Evolutionary conservation across 768 basidiomycete species (phyloP).

Genomic region (Rhizopogon roseolus): DNA sequence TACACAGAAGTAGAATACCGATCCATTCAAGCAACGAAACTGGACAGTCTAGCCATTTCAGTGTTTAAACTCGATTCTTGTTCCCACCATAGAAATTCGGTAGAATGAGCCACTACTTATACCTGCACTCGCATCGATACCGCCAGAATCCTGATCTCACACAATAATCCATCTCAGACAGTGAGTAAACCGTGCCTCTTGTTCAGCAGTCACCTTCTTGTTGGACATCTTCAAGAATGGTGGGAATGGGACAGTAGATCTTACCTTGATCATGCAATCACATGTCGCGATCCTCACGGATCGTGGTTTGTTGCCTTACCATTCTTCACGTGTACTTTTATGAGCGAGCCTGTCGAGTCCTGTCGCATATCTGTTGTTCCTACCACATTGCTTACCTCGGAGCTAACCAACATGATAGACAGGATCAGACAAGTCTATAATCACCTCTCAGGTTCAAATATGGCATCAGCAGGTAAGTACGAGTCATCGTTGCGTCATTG

Average conservation of each 20-base stretch:
- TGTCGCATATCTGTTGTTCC: not conserved
- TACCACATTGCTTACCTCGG: not conserved
- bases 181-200: not conserved
- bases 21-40: too few relatives aligned
- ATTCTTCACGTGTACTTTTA: too few relatives aligned
- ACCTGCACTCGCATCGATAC: not conserved
- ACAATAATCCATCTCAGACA: not conserved
- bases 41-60: too few relatives aligned
- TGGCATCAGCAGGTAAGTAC: conserved; percentile 52
- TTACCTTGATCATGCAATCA: not conserved
- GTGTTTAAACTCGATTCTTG: too few relatives aligned
- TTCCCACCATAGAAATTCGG: too few relatives aligned
- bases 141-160: not conserved
- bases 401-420: conserved; percentile 37
- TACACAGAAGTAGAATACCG: too few relatives aligned
- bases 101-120: not conserved
- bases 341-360: too few relatives aligned
- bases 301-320: not conserved
- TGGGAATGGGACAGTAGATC: not conserved
- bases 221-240: not conserved
- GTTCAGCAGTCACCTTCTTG: not conserved
- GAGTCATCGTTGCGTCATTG: conserved; percentile 8
- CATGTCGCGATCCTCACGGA: not conserved
- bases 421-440: conserved; percentile 58
- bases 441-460: conserved; percentile 41